Evolutionary conservation across 2,329 filamentous ascomycete genomes (phyloP).

Genomic region (Furcasterigmium furcatum): DNA sequence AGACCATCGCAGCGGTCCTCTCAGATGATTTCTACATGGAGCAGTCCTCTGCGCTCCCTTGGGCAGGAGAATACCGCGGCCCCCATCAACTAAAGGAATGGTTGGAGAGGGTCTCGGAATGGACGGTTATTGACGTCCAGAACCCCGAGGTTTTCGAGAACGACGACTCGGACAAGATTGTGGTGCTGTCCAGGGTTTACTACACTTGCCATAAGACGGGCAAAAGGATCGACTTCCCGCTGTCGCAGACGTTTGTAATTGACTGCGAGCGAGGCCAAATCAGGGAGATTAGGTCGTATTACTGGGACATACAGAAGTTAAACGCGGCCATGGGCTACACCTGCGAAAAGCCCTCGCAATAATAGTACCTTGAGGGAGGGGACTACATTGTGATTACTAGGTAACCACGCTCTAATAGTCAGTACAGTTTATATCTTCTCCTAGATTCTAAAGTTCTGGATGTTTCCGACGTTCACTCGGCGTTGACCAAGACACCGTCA

Average conservation of each 20-base stretch:
- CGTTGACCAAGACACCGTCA: conserved; percentile 46
- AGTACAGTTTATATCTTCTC: too few relatives aligned
- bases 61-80: conserved; percentile 24
- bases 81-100: conserved; percentile 26
- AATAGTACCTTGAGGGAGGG: too few relatives aligned
- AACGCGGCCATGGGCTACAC: conserved; percentile 12
- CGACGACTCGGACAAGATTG: conserved; percentile 19
- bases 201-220: conserved; percentile 25
- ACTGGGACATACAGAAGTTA: conserved; percentile 27
- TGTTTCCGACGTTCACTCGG: conserved; percentile 47
- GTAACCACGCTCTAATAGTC: too few relatives aligned
- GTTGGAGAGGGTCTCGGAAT: conserved; percentile 17
- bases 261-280: conserved; percentile 26
- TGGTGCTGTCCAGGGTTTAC: conserved; percentile 20
- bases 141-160: conserved; percentile 24
- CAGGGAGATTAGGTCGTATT: conserved; percentile 25
- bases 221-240: conserved; percentile 20
- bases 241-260: conserved; percentile 25
- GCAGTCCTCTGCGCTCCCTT: conserved; percentile 28
- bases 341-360: too few relatives aligned
- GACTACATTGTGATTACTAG: too few relatives aligned
- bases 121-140: conserved; percentile 24
- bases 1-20: conserved; percentile 21
- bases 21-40: conserved; percentile 19
- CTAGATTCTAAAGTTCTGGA: too few relatives aligned